phyloP scores from a whole-genome alignment of 371 early-diverging fungal species.

The Lichtheimia ramosa region DNA sequence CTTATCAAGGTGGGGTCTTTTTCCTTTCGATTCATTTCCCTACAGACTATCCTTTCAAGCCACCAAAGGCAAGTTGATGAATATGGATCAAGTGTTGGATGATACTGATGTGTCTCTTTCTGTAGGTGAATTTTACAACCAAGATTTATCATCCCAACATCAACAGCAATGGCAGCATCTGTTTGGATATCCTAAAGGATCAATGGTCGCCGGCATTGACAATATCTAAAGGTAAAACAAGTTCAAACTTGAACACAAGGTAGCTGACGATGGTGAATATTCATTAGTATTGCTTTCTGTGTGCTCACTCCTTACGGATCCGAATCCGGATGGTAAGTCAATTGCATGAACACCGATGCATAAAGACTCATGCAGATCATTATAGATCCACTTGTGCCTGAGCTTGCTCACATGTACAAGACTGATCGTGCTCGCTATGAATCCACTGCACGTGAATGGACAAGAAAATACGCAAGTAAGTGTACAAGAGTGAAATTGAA shows the following conservation, averaged over 20 bases:
- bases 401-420: slow-evolving; percentile 97
- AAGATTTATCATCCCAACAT: slow-evolving; percentile 99
- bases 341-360: background rate
- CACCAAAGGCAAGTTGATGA: slow-evolving; percentile 79
- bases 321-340: slow-evolving; percentile 85
- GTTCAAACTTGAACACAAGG: background rate
- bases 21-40: slow-evolving; percentile 98
- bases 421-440: slow-evolving; percentile 90
- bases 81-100: too few relatives aligned
- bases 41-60: slow-evolving; percentile 99
- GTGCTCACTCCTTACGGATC: slow-evolving; percentile 97
- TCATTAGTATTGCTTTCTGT: slow-evolving; percentile 89
- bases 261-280: slow-evolving; percentile 4
- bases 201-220: slow-evolving; percentile 99
- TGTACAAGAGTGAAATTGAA: background rate
- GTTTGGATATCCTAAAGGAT: slow-evolving; percentile 97
- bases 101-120: background rate
- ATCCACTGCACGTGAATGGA: slow-evolving; percentile 91
- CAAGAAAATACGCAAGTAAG: slow-evolving; percentile 82
- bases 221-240: slow-evolving; percentile 79
- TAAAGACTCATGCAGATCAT: background rate
- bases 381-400: slow-evolving; percentile 90
- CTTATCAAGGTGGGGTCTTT: slow-evolving; percentile 91
- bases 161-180: slow-evolving; percentile 98
- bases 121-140: slow-evolving; percentile 92